phyloP scores from a whole-genome alignment of 441 rosid genomes.

The Pelargonium cotyledonis region DNA sequence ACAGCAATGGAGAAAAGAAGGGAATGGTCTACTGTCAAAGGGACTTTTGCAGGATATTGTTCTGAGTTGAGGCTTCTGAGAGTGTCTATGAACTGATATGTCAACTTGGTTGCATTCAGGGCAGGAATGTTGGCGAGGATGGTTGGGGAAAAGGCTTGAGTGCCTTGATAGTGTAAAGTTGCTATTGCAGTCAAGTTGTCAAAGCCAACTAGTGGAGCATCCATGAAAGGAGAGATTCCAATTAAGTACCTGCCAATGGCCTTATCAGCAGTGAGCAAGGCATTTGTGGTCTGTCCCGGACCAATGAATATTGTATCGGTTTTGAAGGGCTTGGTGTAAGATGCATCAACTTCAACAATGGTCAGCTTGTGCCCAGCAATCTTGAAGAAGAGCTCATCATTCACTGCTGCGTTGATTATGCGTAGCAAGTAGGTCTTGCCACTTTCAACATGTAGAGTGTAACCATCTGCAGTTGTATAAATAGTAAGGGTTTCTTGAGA shows the following conservation, averaged over 20 bases:
- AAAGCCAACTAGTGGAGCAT: conserved; percentile 45
- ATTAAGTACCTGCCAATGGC: conserved; percentile 52
- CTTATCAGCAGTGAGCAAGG: conserved; percentile 49
- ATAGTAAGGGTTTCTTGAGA: too few species aligned
- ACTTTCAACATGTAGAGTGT: conserved; percentile 46
- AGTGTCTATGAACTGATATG: conserved; percentile 46
- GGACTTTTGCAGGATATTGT: conserved; percentile 64
- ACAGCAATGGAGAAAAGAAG: conserved; percentile 65
- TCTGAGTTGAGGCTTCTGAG: conserved; percentile 72
- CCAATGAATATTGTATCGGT: conserved; percentile 53
- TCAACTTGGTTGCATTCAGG: conserved; percentile 57
- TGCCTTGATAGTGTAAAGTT: conserved; percentile 56
- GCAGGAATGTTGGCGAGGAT: conserved; percentile 51
- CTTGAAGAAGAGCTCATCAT: conserved; percentile 92
- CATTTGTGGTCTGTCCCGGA: conserved; percentile 91
- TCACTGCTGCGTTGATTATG: conserved; percentile 83
- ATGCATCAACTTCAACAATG: conserved; percentile 84
- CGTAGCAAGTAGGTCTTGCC: conserved; percentile 76
- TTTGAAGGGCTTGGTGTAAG: conserved; percentile 74
- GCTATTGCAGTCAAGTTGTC: conserved; percentile 76
- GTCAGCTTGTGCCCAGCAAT: conserved; percentile 79
- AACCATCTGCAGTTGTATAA: conserved; percentile 33
- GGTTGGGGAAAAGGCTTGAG: conserved; percentile 41
- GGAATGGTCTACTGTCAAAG: conserved; percentile 51
- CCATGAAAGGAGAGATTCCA: conserved; percentile 83